Evolutionary conservation across 164 flowering plant genomes (phyloP).

Genomic region (Vitis rotundifolia): DNA sequence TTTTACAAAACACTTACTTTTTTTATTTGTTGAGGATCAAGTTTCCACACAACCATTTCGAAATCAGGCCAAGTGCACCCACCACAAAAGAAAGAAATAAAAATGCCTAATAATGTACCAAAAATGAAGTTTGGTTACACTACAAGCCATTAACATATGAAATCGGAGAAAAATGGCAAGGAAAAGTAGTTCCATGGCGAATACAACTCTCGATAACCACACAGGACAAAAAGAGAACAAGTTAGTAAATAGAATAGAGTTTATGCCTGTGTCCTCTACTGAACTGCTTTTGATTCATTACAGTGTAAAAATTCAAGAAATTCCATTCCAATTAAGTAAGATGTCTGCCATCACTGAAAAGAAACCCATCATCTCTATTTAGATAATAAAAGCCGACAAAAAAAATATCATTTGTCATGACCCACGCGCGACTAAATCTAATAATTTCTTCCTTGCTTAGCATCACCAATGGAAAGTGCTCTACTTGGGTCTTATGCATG

Average conservation of each 20-base stretch:
- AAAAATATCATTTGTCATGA: constrained; percentile 20
- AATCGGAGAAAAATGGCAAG: constrained; percentile 21
- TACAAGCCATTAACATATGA: constrained; percentile 17
- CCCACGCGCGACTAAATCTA: constrained; percentile 13
- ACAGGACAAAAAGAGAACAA: constrained; percentile 27
- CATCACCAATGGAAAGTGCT: constrained; percentile 21
- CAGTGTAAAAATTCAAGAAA: constrained; percentile 4
- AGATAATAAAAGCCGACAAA: constrained; percentile 15
- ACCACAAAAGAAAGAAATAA: background rate
- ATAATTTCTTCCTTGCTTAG: constrained; percentile 22
- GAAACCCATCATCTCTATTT: constrained; percentile 8
- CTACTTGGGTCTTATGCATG: constrained; percentile 15
- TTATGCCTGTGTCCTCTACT: background rate
- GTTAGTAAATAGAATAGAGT: background rate
- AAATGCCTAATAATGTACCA: background rate
- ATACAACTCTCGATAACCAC: constrained; percentile 16
- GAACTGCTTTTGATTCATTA: constrained; percentile 15
- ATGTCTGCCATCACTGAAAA: constrained; percentile 41
- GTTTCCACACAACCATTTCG: background rate
- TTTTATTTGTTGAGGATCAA: no score
- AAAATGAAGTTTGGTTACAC: constrained; percentile 8
- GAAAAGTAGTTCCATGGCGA: constrained; percentile 15
- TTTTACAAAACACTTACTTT: no score
- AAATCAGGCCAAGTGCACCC: constrained; percentile 12
- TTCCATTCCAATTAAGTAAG: constrained; percentile 9